Evolutionary conservation across 306 rosid species (phyloP).

Genomic region (Quercus dentata): DNA sequence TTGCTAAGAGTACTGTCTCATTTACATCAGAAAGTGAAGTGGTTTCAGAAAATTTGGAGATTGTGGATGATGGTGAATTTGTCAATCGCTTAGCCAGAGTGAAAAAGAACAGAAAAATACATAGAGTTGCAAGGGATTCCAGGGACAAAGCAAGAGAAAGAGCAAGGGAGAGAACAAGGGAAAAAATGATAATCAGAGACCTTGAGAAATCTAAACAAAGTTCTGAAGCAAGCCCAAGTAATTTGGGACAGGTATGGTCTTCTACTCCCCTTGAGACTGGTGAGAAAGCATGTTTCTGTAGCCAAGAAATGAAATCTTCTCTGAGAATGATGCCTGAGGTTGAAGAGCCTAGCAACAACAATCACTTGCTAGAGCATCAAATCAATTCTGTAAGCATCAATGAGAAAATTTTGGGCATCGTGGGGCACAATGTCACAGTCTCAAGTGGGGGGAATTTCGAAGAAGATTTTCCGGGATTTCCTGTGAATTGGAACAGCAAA

Average conservation of each 20-base stretch:
- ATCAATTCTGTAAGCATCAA: background rate
- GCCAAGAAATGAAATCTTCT: background rate
- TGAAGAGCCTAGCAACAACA: background rate
- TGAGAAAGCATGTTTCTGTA: background rate
- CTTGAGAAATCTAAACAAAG: background rate
- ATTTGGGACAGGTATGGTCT: background rate
- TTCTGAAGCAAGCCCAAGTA: background rate
- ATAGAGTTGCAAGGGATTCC: conserved; percentile 34
- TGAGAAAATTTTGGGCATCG: background rate
- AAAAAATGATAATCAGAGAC: conserved; percentile 21
- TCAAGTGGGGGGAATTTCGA: conserved; percentile 17
- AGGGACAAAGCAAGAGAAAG: conserved; percentile 50
- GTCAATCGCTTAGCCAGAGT: background rate
- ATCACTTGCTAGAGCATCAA: background rate
- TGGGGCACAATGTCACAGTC: background rate
- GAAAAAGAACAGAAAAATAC: conserved; percentile 12
- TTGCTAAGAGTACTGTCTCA: background rate
- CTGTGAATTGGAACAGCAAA: conserved; percentile 18
- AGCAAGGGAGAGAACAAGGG: conserved; percentile 52
- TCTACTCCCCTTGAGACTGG: background rate
- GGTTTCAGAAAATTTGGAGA: background rate
- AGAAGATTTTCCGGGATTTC: conserved; percentile 25
- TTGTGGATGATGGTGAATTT: background rate
- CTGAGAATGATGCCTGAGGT: conserved; percentile 2
- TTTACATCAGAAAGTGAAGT: conserved; percentile 13